phyloP scores from a whole-genome alignment of 2,329 filamentous ascomycete species.

The Hypomyces perniciosus region DNA sequence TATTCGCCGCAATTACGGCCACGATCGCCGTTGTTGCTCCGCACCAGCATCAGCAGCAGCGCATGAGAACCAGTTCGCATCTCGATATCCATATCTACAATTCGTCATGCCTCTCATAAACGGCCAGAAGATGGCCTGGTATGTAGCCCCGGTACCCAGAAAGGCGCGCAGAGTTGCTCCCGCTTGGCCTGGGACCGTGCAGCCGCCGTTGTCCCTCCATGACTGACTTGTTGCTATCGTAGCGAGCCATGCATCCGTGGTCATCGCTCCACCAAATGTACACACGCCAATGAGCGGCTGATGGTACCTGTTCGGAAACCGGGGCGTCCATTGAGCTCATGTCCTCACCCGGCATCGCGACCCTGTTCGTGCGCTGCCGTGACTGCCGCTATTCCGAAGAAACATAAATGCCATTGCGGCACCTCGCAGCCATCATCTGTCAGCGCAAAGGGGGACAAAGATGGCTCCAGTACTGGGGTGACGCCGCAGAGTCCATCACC shows the following conservation, averaged over 20 bases:
- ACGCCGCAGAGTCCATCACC: constrained; percentile 28
- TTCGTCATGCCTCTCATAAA: constrained; percentile 59
- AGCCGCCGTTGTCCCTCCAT: background rate
- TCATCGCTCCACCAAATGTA: constrained; percentile 70
- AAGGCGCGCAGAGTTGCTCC: no score
- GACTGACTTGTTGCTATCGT: constrained; percentile 4
- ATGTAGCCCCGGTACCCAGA: constrained; percentile 28
- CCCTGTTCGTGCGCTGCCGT: constrained; percentile 57
- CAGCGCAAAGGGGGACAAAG: constrained; percentile 19
- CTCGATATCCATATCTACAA: background rate
- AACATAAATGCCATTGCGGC: constrained; percentile 51
- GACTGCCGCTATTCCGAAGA: constrained; percentile 58
- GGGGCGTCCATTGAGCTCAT: constrained; percentile 62
- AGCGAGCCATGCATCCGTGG: constrained; percentile 71
- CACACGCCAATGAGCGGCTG: constrained; percentile 59
- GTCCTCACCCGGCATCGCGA: constrained; percentile 58
- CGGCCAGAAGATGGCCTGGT: constrained; percentile 70
- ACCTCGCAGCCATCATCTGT: constrained; percentile 23
- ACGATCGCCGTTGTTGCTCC: background rate
- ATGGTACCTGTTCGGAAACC: constrained; percentile 68
- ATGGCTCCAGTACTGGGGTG: constrained; percentile 19
- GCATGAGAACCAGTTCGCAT: background rate
- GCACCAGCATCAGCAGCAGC: background rate
- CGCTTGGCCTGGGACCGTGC: background rate
- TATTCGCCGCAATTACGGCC: background rate